Conservation (phyloP, 2,329 filamentous ascomycete species). For the Phyllosticta paracitricarpa region DNA sequence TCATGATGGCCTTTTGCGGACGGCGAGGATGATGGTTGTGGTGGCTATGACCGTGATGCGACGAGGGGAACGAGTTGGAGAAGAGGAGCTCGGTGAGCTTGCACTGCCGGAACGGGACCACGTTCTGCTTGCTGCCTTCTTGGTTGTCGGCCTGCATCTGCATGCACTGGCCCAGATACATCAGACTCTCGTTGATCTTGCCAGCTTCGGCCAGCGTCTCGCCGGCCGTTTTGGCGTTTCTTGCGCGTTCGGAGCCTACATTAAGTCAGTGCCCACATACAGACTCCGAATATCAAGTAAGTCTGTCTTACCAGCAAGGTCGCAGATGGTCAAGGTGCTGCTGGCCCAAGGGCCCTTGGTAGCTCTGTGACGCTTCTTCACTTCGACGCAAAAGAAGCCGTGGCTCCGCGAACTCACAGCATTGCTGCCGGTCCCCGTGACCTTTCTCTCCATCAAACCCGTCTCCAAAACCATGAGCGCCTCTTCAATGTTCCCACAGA, state of each 20-base stretch:
- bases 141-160: slow-evolving; percentile 84
- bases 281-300: background rate
- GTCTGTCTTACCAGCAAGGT: slow-evolving; percentile 59
- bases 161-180: slow-evolving; percentile 95
- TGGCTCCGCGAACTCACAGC: slow-evolving; percentile 87
- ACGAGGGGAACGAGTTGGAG: slow-evolving; percentile 37
- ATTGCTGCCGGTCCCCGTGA: slow-evolving; percentile 87
- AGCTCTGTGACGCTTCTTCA: slow-evolving; percentile 65
- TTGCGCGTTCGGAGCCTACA: slow-evolving; percentile 70
- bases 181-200: slow-evolving; percentile 96
- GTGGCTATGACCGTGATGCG: slow-evolving; percentile 20
- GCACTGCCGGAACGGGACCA: slow-evolving; percentile 62
- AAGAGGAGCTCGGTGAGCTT: slow-evolving; percentile 45
- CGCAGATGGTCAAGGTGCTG: slow-evolving; percentile 76
- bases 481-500: slow-evolving; percentile 73
- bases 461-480: slow-evolving; percentile 85
- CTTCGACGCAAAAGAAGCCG: slow-evolving; percentile 90
- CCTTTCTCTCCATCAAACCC: slow-evolving; percentile 73
- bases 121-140: slow-evolving; percentile 54
- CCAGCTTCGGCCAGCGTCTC: slow-evolving; percentile 89
- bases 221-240: slow-evolving; percentile 88
- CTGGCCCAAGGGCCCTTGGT: slow-evolving; percentile 58
- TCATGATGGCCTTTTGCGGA: slow-evolving; percentile 87
- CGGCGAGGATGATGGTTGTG: slow-evolving; percentile 42
- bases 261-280: background rate